A percentile compares a stretch with the other conserved stretches of the same genome.
Evolutionary conservation across 2,329 filamentous ascomycete species (phyloP).

Genomic region (Didymella exigua): DNA sequence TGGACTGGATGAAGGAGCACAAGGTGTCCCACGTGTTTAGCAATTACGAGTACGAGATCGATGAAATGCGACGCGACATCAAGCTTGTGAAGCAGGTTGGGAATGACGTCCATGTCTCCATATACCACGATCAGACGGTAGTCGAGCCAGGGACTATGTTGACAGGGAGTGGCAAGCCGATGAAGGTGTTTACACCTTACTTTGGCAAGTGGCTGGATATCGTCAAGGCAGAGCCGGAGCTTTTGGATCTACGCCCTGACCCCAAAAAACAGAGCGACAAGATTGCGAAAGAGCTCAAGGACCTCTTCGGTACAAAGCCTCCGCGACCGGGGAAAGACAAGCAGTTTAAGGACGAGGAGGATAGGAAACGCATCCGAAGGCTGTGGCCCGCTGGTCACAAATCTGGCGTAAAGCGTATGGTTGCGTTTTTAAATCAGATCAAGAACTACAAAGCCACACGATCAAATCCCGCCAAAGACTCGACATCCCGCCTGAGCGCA

Average conservation of each 20-base stretch:
- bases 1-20: constrained; percentile 53
- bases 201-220: constrained; percentile 55
- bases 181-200: constrained; percentile 60
- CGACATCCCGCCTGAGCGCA: constrained; percentile 50
- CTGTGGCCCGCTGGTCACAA: constrained; percentile 55
- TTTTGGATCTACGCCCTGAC: constrained; percentile 51
- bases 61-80: constrained; percentile 54
- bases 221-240: constrained; percentile 50
- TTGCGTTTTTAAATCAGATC: constrained; percentile 51
- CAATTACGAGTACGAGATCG: constrained; percentile 56
- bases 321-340: constrained; percentile 51
- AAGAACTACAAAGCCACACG: constrained; percentile 50
- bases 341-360: constrained; percentile 47
- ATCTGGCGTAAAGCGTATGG: constrained; percentile 50
- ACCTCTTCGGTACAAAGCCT: constrained; percentile 40
- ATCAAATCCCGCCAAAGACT: constrained; percentile 51
- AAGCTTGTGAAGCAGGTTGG: constrained; percentile 49
- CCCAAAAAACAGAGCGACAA: constrained; percentile 49
- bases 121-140: constrained; percentile 58
- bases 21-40: constrained; percentile 55
- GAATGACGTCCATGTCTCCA: constrained; percentile 48
- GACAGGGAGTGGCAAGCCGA: constrained; percentile 52
- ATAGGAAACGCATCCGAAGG: constrained; percentile 49
- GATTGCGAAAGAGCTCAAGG: constrained; percentile 35
- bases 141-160: constrained; percentile 54